Conservation (phyloP, 345 rosid species). For the Eucalyptus guilfoylei region DNA sequence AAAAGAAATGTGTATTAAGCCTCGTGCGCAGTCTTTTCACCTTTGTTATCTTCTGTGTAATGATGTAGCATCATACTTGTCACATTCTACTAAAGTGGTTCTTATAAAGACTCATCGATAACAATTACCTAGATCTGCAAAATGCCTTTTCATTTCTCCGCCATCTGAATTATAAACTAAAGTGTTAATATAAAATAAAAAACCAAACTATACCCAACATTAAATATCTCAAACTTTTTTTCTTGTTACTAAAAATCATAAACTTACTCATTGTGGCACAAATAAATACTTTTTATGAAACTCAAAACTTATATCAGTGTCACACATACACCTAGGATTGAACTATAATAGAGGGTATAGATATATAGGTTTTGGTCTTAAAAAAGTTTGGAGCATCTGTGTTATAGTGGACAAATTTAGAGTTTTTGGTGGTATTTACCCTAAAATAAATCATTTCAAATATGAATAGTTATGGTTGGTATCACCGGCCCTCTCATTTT, state of each 20-base stretch:
- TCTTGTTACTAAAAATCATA: too few species aligned
- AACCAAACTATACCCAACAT: too few species aligned
- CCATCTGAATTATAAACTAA: not conserved
- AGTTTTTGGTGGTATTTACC: rapidly evolving
- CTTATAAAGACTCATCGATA: not conserved
- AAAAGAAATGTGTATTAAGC: not conserved
- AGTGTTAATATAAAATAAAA: too few species aligned
- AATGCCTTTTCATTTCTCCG: not conserved
- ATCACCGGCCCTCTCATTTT: not conserved
- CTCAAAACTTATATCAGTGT: not conserved
- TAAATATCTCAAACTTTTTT: too few species aligned
- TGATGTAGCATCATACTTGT: not conserved
- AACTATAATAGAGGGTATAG: not conserved
- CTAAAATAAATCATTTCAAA: not conserved
- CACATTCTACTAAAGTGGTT: not conserved
- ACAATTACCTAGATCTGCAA: not conserved
- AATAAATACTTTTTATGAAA: too few species aligned
- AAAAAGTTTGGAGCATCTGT: too few species aligned
- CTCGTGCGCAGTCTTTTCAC: not conserved
- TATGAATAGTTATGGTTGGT: not conserved
- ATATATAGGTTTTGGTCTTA: not conserved
- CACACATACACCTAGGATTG: not conserved
- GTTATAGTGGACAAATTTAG: too few species aligned
- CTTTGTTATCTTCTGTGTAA: not conserved
- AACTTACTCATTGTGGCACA: too few species aligned